Conservation (phyloP, 2,329 filamentous ascomycete species). For the Grosmannia serpens region DNA sequence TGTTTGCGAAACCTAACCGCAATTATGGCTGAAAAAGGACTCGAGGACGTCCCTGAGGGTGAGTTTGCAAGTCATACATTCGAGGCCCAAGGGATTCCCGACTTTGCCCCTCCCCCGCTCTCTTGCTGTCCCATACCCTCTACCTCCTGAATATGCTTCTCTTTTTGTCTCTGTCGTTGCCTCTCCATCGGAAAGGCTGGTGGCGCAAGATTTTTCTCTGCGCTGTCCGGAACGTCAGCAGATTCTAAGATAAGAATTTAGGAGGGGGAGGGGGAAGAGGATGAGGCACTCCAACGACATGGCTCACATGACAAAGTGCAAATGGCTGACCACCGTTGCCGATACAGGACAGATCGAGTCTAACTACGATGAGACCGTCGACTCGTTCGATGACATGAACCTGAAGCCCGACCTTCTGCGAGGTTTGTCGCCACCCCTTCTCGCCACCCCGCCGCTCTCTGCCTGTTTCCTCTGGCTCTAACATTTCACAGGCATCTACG, state of each 20-base stretch:
- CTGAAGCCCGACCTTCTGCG: conserved; percentile 95
- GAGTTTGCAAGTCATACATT: conserved; percentile 31
- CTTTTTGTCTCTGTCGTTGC: neutral
- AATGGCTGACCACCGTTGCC: conserved; percentile 7
- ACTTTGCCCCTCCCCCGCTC: neutral
- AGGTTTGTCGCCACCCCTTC: conserved; percentile 40
- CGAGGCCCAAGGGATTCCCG: neutral
- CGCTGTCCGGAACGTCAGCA: neutral
- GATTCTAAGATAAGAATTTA: neutral
- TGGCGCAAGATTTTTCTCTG: neutral
- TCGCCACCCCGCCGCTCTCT: neutral
- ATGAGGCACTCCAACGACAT: neutral
- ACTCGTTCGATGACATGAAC: conserved; percentile 98
- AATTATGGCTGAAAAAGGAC: conserved; percentile 99
- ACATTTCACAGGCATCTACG: conserved; percentile 64
- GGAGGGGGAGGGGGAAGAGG: neutral
- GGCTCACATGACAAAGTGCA: neutral
- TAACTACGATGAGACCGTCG: conserved; percentile 99
- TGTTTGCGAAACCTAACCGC: conserved; percentile 46
- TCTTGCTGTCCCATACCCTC: neutral
- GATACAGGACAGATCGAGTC: conserved; percentile 91
- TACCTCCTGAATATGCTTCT: neutral
- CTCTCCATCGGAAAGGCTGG: neutral
- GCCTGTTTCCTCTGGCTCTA: neutral
- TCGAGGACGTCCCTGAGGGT: conserved; percentile 96